Conservation (phyloP, 768 basidiomycete genomes). For the Hemileccinum impolitum region DNA sequence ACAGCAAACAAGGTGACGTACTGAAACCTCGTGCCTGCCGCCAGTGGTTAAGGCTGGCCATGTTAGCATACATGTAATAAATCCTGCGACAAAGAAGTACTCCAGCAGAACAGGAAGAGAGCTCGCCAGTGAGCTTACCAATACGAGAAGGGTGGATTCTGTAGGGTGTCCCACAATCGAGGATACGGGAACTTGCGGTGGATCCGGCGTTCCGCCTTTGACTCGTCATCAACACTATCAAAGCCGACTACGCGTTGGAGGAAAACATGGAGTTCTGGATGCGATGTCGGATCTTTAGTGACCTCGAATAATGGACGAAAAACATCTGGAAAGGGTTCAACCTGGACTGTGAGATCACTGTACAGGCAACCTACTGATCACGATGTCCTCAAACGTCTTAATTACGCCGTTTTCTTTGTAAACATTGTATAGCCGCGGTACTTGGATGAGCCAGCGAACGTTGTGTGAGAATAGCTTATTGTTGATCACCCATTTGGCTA, state of each 20-base stretch:
- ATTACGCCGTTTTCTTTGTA: constrained; percentile 88
- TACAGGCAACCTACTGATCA: constrained; percentile 63
- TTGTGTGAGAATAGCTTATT: constrained; percentile 95
- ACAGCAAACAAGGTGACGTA: constrained; percentile 39
- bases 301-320: constrained; percentile 95
- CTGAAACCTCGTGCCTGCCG: constrained; percentile 85
- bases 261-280: constrained; percentile 94
- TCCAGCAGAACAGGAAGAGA: constrained; percentile 4
- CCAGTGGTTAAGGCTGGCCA: constrained; percentile 94
- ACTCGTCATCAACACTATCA: constrained; percentile 99
- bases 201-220: constrained; percentile 85
- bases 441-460: constrained; percentile 95
- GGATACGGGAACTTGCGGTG: constrained; percentile 95
- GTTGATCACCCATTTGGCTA: constrained; percentile 94
- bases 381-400: constrained; percentile 85
- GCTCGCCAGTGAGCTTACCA: constrained; percentile 52
- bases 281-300: constrained; percentile 82
- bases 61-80: constrained; percentile 98
- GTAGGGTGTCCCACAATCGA: constrained; percentile 79
- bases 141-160: constrained; percentile 94
- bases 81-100: constrained; percentile 49
- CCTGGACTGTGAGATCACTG: not conserved
- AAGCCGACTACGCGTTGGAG: constrained; percentile 94
- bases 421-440: constrained; percentile 92
- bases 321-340: constrained; percentile 54